Conservation (phyloP, 768 basidiomycete genomes). For the Tephrocybe sp. region DNA sequence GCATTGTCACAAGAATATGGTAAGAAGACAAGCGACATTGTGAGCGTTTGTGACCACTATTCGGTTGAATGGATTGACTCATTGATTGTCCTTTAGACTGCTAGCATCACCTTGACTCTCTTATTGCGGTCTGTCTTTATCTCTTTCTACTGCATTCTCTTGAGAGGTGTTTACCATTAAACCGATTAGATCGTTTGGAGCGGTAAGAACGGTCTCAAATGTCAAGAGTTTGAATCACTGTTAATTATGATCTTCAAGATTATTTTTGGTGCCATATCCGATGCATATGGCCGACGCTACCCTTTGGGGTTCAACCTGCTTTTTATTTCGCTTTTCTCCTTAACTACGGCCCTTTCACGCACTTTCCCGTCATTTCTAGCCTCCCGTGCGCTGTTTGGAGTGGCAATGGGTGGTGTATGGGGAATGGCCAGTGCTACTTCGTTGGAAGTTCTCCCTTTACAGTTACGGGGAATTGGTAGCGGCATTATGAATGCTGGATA, state of each 20-base stretch:
- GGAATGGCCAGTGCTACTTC: conserved; percentile 77
- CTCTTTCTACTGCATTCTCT: background rate
- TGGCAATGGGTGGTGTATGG: conserved; percentile 90
- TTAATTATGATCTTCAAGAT: conserved; percentile 29
- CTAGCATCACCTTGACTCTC: background rate
- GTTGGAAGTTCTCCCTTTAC: conserved; percentile 85
- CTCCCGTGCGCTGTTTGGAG: conserved; percentile 78
- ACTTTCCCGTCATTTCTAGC: conserved; percentile 79
- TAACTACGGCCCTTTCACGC: conserved; percentile 77
- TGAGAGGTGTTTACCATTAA: no score
- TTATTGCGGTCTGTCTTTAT: conserved; percentile 42
- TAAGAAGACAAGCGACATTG: background rate
- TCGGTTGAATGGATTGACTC: background rate
- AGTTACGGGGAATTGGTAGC: conserved; percentile 78
- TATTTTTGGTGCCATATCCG: conserved; percentile 78
- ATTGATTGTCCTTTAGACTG: no score
- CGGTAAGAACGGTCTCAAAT: background rate
- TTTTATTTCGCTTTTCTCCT: conserved; percentile 69
- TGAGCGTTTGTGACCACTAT: background rate
- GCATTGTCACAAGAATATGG: background rate
- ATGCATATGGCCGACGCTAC: conserved; percentile 93
- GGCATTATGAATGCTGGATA: conserved; percentile 91
- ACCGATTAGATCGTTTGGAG: background rate
- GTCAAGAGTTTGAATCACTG: background rate
- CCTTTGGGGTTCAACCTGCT: conserved; percentile 77